Evolutionary conservation across 2,329 filamentous ascomycete genomes (phyloP), one percentile per base, ranked within the genome.

Genomic region (Cryphonectria nitschkei): DNA sequence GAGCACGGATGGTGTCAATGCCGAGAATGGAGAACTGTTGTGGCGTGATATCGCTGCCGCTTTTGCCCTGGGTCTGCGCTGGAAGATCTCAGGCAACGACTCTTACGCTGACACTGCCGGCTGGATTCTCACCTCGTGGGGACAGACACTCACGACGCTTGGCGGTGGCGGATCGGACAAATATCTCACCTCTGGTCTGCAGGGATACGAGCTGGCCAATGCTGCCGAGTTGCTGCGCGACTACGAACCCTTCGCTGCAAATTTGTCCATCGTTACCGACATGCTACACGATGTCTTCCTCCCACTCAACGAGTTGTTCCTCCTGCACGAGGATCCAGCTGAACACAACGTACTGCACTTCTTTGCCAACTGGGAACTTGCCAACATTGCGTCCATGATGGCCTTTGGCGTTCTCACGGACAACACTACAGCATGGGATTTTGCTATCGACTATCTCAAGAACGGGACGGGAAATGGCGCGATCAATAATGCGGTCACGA

Each of bases 191-290:
- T 76, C 81, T 0, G 83, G 84, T 0, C 73, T 85, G 1, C 82
- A 85, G 46, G 83, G 84, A 0, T 84, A 84, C 68, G 77, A 85
- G 71, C 75, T 85, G 16, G 83, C 83, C 22, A 85, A 85, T 63
- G 83, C 81, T 0, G 84, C 79, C 0, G 84, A 62, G 58, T 14
- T 62, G 16, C 29, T 62, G 16, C 58, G 58, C 37, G 58, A 39
- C 32, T 62, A 62, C 32, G 16, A 29, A 32, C 56, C 56, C 16
- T 61, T 61, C 32, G 50, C 19, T 32, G 68, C 81, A 79, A 32
- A 74, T 19, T 71, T 73, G 16, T 68, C 74, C 1, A 75, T 74
- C 6, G 74, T 79, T 6, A 72, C 71, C 2, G 73, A 70, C 8
- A 79, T 84, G 79, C 69, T 84, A 66, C 71, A 72, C 11, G 74